A percentile compares a stretch with the other conserved stretches of the same genome.
Evolutionary conservation across 2,329 filamentous ascomycete genomes (phyloP).

Genomic region (Alternaria ethzedia): DNA sequence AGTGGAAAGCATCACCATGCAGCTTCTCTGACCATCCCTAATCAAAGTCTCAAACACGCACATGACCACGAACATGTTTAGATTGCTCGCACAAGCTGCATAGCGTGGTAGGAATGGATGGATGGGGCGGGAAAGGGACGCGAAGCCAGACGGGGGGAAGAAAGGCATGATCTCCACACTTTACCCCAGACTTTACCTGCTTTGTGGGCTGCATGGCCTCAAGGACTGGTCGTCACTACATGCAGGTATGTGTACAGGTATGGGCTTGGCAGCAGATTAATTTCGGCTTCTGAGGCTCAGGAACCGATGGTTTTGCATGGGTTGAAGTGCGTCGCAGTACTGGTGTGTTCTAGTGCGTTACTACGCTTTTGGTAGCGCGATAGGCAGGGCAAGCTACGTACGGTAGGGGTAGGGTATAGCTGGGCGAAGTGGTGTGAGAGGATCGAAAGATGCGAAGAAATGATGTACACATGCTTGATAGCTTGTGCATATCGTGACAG

Average conservation of each 20-base stretch:
- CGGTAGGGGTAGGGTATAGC: not conserved
- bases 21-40: not conserved
- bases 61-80: conserved; percentile 14
- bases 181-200: conserved; percentile 23
- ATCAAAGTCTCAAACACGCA: conserved; percentile 10
- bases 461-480: not conserved
- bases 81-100: not conserved
- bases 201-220: not conserved
- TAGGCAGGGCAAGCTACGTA: not conserved
- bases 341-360: not conserved
- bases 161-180: conserved; percentile 6
- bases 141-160: not conserved
- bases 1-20: not conserved
- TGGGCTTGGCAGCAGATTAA: conserved; percentile 2
- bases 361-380: not conserved
- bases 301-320: conserved; percentile 18
- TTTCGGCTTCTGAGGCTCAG: conserved; percentile 32
- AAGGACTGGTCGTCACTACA: not conserved
- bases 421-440: not conserved
- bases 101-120: not conserved
- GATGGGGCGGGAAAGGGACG: not conserved
- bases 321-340: not conserved
- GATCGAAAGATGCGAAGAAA: not conserved
- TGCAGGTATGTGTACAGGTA: not conserved
- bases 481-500: not conserved